A percentile compares a stretch with the other conserved stretches of the same genome.
Evolutionary conservation across 441 rosid genomes (phyloP).

Genomic region (Breynia disticha): DNA sequence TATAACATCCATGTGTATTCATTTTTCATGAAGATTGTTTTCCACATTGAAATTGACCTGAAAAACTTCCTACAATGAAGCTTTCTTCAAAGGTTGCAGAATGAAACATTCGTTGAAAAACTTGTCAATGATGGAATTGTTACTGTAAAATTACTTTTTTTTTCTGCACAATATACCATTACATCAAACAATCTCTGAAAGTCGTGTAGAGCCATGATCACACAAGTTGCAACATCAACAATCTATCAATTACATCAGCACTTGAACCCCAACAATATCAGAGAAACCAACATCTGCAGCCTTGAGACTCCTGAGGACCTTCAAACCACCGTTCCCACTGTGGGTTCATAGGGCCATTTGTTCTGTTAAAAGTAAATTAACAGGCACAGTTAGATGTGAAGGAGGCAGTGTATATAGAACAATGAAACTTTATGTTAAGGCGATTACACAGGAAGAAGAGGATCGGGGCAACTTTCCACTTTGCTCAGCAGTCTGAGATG

Average conservation of each 20-base stretch:
- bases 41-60: constrained; percentile 4
- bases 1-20: too few relatives aligned
- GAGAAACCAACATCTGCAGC: constrained; percentile 76
- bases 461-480: constrained; percentile 62
- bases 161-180: constrained; percentile 18
- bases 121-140: constrained; percentile 12
- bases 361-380: constrained; percentile 31
- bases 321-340: constrained; percentile 89
- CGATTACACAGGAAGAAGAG: constrained; percentile 57
- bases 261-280: constrained; percentile 18
- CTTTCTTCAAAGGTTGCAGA: constrained; percentile 12
- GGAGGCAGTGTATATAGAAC: background rate
- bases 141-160: constrained; percentile 12
- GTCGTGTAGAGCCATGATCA: background rate
- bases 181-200: constrained; percentile 7
- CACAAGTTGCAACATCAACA: background rate
- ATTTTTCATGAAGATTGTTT: constrained; percentile 3
- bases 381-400: background rate
- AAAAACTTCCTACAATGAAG: constrained; percentile 29
- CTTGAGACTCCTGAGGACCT: constrained; percentile 49
- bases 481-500: constrained; percentile 42
- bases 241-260: background rate
- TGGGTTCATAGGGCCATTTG: constrained; percentile 50
- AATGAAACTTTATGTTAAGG: background rate
- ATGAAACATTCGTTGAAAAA: too few relatives aligned